phyloP scores from a whole-genome alignment of 2,329 filamentous ascomycete genomes.

The Cladosporium sp. region DNA sequence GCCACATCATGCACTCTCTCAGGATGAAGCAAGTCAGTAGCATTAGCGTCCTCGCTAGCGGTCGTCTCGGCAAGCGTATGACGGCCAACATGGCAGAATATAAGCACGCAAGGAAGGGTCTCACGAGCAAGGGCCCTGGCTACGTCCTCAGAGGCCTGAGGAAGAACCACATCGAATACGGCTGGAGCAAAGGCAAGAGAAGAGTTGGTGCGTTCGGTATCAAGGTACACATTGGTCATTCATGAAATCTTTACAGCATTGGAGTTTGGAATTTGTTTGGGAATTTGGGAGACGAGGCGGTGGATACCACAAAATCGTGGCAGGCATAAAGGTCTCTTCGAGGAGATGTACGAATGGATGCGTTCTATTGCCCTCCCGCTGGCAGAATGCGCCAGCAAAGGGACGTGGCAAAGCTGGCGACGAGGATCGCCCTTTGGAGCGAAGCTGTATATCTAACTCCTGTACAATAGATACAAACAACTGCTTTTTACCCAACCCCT shows the following conservation, averaged over 20 bases:
- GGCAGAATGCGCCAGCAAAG: too few species aligned
- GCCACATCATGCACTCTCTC: slow-evolving; percentile 22
- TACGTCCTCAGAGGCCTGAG: slow-evolving; percentile 26
- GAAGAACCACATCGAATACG: slow-evolving; percentile 25
- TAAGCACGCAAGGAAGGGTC: slow-evolving; percentile 29
- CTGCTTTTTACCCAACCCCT: too few species aligned
- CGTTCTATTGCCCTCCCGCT: too few species aligned
- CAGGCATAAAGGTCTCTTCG: too few species aligned
- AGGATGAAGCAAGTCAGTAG: slow-evolving; percentile 27
- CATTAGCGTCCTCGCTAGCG: slow-evolving; percentile 28
- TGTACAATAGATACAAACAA: too few species aligned
- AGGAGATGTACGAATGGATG: too few species aligned
- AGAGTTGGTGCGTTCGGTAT: slow-evolving; percentile 30
- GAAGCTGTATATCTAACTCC: too few species aligned
- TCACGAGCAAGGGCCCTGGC: slow-evolving; percentile 25
- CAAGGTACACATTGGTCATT: slow-evolving; percentile 26
- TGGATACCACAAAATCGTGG: neutral
- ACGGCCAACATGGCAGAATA: slow-evolving; percentile 28
- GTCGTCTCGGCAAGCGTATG: slow-evolving; percentile 32
- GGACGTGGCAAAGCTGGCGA: too few species aligned
- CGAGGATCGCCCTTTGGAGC: too few species aligned
- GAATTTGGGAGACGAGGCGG: neutral
- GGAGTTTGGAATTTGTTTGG: slow-evolving; percentile 10
- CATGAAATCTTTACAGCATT: slow-evolving; percentile 13
- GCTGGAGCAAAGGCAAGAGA: slow-evolving; percentile 27